phyloP scores from a whole-genome alignment of 2,329 filamentous ascomycete genomes.

The Trichoderma simmonsii region DNA sequence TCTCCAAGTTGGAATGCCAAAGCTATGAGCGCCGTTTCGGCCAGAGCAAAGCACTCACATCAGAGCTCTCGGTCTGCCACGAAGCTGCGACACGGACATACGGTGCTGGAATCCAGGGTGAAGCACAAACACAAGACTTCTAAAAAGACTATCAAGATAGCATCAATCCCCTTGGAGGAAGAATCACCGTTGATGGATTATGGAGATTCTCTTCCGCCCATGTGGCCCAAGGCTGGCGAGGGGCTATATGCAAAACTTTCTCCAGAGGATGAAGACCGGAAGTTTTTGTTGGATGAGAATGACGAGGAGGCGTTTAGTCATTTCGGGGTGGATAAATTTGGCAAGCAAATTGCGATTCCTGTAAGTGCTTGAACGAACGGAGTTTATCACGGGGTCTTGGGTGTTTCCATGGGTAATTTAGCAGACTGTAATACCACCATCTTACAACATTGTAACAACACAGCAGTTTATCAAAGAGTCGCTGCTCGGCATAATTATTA shows the following conservation, averaged over 20 bases:
- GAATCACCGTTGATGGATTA: constrained; percentile 31
- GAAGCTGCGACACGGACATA: constrained; percentile 31
- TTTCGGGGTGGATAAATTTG: constrained; percentile 39
- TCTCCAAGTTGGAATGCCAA: constrained; percentile 40
- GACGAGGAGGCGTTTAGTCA: constrained; percentile 45
- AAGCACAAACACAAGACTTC: constrained; percentile 33
- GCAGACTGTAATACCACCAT: neutral
- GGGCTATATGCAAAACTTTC: constrained; percentile 40
- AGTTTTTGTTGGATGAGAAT: constrained; percentile 37
- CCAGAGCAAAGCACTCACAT: constrained; percentile 9
- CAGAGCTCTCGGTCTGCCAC: constrained; percentile 6
- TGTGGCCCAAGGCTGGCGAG: constrained; percentile 40
- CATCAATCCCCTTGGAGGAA: constrained; percentile 27
- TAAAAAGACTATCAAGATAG: constrained; percentile 34
- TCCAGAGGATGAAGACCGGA: constrained; percentile 38
- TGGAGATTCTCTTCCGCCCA: constrained; percentile 35
- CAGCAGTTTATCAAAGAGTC: neutral
- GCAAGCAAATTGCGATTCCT: constrained; percentile 36
- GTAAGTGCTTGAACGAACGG: constrained; percentile 25
- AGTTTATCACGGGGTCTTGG: neutral
- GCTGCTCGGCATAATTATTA: too few species aligned
- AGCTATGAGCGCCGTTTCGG: constrained; percentile 6
- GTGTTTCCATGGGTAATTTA: neutral
- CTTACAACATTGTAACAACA: neutral
- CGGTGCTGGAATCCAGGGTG: constrained; percentile 27